Percentiles rank a stretch among this genome's conserved stretches.
phyloP scores from a whole-genome alignment of 306 rosid species.

The Albizia julibrissin region DNA sequence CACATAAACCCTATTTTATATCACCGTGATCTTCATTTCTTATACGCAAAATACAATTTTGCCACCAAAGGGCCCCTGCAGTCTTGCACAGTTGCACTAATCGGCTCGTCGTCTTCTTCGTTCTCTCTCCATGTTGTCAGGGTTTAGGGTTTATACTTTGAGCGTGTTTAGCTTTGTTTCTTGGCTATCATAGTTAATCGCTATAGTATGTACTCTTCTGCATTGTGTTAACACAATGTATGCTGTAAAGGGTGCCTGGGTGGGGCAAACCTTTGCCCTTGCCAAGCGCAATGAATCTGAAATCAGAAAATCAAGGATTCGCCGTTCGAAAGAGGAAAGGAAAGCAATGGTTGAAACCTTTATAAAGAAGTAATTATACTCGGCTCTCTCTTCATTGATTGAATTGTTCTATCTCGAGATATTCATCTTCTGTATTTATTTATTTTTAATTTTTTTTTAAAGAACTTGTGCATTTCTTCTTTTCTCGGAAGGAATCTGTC shows the following conservation, averaged over 20 bases:
- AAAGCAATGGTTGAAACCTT: slow-evolving; percentile 90
- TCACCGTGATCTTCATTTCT: no score
- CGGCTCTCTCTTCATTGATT: slow-evolving; percentile 5
- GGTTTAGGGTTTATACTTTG: slow-evolving; percentile 9
- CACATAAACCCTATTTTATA: no score
- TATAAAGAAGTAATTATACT: slow-evolving; percentile 65
- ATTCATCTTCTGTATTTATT: not conserved
- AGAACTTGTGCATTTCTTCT: not conserved
- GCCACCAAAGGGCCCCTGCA: not conserved
- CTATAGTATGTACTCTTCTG: slow-evolving; percentile 38
- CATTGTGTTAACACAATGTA: slow-evolving; percentile 51
- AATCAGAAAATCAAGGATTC: slow-evolving; percentile 76
- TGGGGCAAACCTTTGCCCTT: slow-evolving; percentile 83
- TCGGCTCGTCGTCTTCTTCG: not conserved
- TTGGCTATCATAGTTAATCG: not conserved
- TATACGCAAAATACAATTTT: not conserved
- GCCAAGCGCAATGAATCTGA: slow-evolving; percentile 82
- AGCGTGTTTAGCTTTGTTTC: not conserved
- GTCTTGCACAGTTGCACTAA: not conserved
- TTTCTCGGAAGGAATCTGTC: not conserved
- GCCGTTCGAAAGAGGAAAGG: slow-evolving; percentile 88
- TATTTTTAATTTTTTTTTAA: not conserved
- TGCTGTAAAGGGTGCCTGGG: slow-evolving; percentile 73
- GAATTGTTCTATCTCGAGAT: slow-evolving; percentile 1
- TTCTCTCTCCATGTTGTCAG: not conserved